Conservation (phyloP, 495 filamentous ascomycete genomes). For the Xylaria longipes region DNA sequence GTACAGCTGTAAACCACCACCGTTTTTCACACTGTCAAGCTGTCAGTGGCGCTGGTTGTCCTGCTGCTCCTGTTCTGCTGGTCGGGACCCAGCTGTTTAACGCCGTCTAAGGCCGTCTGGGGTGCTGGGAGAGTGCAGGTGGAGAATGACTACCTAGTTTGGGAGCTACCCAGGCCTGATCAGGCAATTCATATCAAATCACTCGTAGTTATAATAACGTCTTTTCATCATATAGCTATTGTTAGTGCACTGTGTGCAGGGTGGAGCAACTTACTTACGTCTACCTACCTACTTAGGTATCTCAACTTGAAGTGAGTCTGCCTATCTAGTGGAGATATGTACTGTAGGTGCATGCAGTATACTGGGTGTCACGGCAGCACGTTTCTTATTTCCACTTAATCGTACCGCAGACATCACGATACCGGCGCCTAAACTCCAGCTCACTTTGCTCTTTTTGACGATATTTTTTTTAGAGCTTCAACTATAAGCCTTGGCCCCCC, state of each 20-base stretch:
- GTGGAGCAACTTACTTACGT: not conserved
- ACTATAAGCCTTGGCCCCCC: not conserved
- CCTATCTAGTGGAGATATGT: too few species aligned
- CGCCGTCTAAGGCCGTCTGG: constrained; percentile 20
- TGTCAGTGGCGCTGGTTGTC: not conserved
- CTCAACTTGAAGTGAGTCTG: not conserved
- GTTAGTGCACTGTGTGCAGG: constrained; percentile 7
- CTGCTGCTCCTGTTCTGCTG: constrained; percentile 9
- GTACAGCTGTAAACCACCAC: not conserved
- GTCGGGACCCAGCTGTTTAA: not conserved
- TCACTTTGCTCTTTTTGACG: not conserved
- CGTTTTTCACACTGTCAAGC: not conserved
- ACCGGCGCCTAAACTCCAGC: not conserved
- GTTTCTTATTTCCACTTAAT: constrained; percentile 7
- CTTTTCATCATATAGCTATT: not conserved
- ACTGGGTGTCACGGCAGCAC: constrained; percentile 10
- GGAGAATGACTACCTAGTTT: not conserved
- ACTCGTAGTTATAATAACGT: constrained; percentile 6
- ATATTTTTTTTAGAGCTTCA: not conserved
- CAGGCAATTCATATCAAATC: constrained; percentile 23
- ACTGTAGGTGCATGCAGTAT: not conserved
- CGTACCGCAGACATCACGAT: not conserved
- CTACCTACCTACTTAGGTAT: too few species aligned
- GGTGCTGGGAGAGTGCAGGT: constrained; percentile 20
- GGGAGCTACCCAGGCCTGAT: constrained; percentile 16